phyloP scores from a whole-genome alignment of 306 rosid genomes.

The Castanea crenata region DNA sequence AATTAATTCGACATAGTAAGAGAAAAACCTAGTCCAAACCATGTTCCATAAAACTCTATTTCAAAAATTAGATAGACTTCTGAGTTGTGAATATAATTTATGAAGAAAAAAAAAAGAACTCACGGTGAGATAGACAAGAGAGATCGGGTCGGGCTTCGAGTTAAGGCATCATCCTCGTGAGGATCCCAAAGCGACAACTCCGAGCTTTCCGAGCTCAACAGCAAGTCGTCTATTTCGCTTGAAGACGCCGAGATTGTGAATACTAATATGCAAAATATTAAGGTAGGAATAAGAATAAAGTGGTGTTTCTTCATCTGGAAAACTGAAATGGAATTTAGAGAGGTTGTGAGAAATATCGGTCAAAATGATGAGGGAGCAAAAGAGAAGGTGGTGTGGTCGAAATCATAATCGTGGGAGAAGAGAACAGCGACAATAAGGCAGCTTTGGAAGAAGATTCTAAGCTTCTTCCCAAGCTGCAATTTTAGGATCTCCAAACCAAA shows the following conservation, averaged over 20 bases:
- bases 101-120: slow-evolving; percentile 7
- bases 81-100: background rate
- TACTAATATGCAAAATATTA: background rate
- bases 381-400: too few relatives aligned
- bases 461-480: slow-evolving; percentile 21
- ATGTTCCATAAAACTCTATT: background rate
- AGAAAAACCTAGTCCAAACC: background rate
- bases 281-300: background rate
- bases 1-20: background rate
- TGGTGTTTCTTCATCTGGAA: slow-evolving; percentile 30
- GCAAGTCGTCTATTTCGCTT: slow-evolving; percentile 3
- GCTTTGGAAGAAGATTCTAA: slow-evolving; percentile 32
- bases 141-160: slow-evolving; percentile 42
- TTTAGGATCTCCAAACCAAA: slow-evolving; percentile 25
- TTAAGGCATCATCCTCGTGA: background rate
- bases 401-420: background rate
- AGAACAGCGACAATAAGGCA: background rate
- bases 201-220: background rate
- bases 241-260: background rate
- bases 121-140: slow-evolving; percentile 51
- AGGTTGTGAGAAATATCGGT: background rate
- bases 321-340: background rate
- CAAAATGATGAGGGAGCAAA: too few relatives aligned
- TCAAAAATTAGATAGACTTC: background rate
- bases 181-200: slow-evolving; percentile 15